Conservation (phyloP, 1,139 yeast species). For the Magnusiomyces fungicola region DNA sequence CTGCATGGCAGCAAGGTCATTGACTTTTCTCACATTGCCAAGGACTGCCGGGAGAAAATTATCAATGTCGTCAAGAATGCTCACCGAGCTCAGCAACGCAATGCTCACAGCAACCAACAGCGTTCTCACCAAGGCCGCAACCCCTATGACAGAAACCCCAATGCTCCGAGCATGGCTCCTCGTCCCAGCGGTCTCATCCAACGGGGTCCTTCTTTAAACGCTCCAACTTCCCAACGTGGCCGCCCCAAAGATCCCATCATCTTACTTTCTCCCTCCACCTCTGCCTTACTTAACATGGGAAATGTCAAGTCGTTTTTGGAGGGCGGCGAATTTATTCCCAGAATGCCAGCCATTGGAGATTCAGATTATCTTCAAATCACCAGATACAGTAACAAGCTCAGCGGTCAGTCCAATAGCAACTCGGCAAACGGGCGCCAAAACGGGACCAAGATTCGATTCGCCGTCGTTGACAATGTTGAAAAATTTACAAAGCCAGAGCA, state of each 20-base stretch:
- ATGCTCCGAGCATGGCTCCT: neutral
- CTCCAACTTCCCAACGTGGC: slow-evolving; percentile 8
- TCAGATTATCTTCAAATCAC: slow-evolving; percentile 46
- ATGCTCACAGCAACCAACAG: neutral
- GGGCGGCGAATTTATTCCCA: slow-evolving; percentile 62
- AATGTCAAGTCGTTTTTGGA: slow-evolving; percentile 81
- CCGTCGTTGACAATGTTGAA: slow-evolving; percentile 83
- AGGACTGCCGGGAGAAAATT: slow-evolving; percentile 61
- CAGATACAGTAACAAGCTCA: slow-evolving; percentile 51
- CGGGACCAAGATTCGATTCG: slow-evolving; percentile 43
- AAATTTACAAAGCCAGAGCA: slow-evolving; percentile 89
- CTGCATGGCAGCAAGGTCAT: slow-evolving; percentile 65
- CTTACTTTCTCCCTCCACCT: slow-evolving; percentile 88
- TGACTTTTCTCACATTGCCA: slow-evolving; percentile 60
- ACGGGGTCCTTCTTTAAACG: neutral
- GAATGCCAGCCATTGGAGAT: slow-evolving; percentile 36
- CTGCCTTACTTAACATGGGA: slow-evolving; percentile 72
- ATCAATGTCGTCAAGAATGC: slow-evolving; percentile 29
- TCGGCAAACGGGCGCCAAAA: slow-evolving; percentile 13
- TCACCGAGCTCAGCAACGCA: neutral
- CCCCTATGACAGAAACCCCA: slow-evolving; percentile 3
- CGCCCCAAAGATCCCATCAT: slow-evolving; percentile 75
- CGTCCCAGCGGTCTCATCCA: neutral
- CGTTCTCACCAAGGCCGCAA: neutral
- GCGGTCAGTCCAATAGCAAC: slow-evolving; percentile 19